Base-by-base conservation (phyloP, 129 eudicot species). In the Heracleum sosnowskyi region DNA sequence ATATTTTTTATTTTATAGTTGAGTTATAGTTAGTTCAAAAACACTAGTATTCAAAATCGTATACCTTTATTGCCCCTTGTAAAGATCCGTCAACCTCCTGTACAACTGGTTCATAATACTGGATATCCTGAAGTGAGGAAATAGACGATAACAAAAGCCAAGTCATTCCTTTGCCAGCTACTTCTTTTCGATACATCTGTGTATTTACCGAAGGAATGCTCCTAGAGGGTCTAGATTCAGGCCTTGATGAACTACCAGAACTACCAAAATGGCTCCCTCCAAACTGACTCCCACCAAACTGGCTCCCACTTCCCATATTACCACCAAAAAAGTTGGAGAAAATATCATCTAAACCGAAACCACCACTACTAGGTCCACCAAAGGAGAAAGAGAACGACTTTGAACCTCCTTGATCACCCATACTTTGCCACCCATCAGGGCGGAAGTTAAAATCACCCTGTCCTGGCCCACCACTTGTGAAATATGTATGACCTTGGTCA, bases 251-350 rank as follows among this genome's bases (percentile, higher is more conserved):
- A 78, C 90, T 73, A 82, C 94, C 79, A 71, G 81, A 92, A 77
- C 91, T 84, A 17, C 89, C 88, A 84, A 84, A 91, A 11, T 66
- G 72, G 72, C 72, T 66, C 72, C 91, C 88, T 6, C 90, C 90
- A 84, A 84, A 91, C 22, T 64, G 70, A 31, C 70, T 64, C 70
- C 91, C 88, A 12, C 90, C 90, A 84, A 84, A 91, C 51, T 81
- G 88, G 76, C 80, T 82, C 68, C 98, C 96, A 53, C 92, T 89
- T 35, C 88, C 81, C 86, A 81, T 84, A 47, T 83, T 87, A 57
- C 98, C 97, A 2, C 98, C 93, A 81, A 95, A 95, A n/a, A 95
- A 81, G 76, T 87, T 91, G 47, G 97, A 88, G 77, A 95, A 95
- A 31, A 91, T 86, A 79, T 95, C 98, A 78, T 87, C 88, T 20